Conservation (phyloP, 23 red algal genomes). For the Gracilaria caudata region DNA sequence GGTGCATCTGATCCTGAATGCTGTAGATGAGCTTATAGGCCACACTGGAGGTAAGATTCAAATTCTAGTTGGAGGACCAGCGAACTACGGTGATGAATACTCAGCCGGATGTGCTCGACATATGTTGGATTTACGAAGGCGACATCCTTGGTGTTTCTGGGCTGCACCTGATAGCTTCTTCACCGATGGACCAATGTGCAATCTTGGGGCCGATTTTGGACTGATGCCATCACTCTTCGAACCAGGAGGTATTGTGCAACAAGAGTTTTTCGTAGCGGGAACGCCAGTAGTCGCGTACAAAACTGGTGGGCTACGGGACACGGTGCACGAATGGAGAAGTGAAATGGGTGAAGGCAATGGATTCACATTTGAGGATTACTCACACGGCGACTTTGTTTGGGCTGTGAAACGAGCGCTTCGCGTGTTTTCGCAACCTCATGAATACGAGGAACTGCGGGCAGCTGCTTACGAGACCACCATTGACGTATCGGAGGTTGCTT, state of each 20-base stretch:
- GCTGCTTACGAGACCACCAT: slow-evolving; percentile 80
- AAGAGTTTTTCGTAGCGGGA: slow-evolving; percentile 97
- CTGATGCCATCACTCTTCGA: slow-evolving; percentile 98
- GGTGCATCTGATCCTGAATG: slow-evolving; percentile 95
- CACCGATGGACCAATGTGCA: slow-evolving; percentile 91
- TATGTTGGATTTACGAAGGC: slow-evolving; percentile 80
- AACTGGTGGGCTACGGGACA: slow-evolving; percentile 92
- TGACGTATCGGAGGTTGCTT: slow-evolving; percentile 98
- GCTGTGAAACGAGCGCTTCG: slow-evolving; percentile 94
- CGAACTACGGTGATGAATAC: slow-evolving; percentile 93
- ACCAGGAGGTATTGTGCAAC: slow-evolving; percentile 95
- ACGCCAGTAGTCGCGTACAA: slow-evolving; percentile 93
- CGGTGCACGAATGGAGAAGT: slow-evolving; percentile 94
- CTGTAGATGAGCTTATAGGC: slow-evolving; percentile 86
- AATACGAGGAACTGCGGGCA: slow-evolving; percentile 86
- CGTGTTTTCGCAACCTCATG: slow-evolving; percentile 86
- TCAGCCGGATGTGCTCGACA: slow-evolving; percentile 93
- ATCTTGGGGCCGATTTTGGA: slow-evolving; percentile 97
- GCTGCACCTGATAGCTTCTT: slow-evolving; percentile 96
- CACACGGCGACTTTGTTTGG: slow-evolving; percentile 82
- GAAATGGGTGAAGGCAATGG: slow-evolving; percentile 90
- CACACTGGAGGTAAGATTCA: slow-evolving; percentile 88
- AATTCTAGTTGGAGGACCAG: slow-evolving; percentile 95
- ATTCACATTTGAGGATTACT: slow-evolving; percentile 94
- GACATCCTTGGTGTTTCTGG: slow-evolving; percentile 91